A percentile compares a stretch with the other conserved stretches of the same genome.
phyloP scores from a whole-genome alignment of 768 basidiomycete species.

The Chalciporus sphaerocephalus region DNA sequence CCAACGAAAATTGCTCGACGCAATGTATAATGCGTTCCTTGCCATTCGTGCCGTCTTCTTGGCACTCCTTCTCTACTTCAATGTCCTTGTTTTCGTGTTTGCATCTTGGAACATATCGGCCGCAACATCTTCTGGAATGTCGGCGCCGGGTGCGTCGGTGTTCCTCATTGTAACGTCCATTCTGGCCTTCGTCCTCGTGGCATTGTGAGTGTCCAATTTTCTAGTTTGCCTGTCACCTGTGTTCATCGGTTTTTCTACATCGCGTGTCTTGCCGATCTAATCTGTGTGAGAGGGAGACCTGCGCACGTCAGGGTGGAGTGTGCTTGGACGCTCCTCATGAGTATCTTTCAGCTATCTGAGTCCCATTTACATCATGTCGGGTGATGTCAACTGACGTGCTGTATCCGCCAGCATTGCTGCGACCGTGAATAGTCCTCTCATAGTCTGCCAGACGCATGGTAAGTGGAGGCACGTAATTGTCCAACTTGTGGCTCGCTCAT shows the following conservation, averaged over 20 bases:
- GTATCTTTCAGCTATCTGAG: conserved; percentile 50
- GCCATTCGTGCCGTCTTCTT: conserved; percentile 54
- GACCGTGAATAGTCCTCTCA: conserved; percentile 41
- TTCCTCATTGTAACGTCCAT: conserved; percentile 48
- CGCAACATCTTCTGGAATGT: conserved; percentile 31
- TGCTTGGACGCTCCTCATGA: conserved; percentile 48
- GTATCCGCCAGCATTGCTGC: conserved; percentile 47
- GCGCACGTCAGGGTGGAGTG: conserved; percentile 51
- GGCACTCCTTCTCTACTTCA: conserved; percentile 47
- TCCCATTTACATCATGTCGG: background rate
- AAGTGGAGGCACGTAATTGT: conserved; percentile 10
- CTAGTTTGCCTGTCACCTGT: background rate
- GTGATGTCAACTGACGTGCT: background rate
- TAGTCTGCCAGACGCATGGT: conserved; percentile 36
- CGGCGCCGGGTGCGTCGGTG: conserved; percentile 44
- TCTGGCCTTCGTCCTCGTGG: conserved; percentile 28
- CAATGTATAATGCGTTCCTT: conserved; percentile 51
- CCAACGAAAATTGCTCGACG: conserved; percentile 6
- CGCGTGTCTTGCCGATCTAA: conserved; percentile 34
- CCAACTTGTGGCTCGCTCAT: conserved; percentile 4
- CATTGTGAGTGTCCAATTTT: conserved; percentile 24
- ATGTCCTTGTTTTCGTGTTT: conserved; percentile 49
- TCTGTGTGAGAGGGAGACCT: conserved; percentile 35
- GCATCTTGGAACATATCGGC: conserved; percentile 54
- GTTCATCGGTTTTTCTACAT: conserved; percentile 10